Conservation (phyloP, 768 basidiomycete genomes). For the Tulasnella sp. region DNA sequence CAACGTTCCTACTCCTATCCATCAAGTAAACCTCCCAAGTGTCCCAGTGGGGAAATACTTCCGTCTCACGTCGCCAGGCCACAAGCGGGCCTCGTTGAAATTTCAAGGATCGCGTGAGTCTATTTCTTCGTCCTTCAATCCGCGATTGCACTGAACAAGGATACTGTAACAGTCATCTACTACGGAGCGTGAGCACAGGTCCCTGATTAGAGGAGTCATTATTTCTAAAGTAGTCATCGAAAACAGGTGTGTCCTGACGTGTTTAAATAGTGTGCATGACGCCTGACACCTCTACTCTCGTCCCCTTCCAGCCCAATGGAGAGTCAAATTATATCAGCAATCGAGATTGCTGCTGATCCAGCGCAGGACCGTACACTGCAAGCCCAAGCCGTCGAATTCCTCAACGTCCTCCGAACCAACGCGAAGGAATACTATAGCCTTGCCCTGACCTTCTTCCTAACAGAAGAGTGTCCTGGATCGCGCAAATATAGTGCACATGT, state of each 20-base stretch:
- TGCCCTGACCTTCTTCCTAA: constrained; percentile 64
- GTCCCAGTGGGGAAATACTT: background rate
- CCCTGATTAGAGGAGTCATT: background rate
- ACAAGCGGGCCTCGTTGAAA: background rate
- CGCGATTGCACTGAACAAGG: background rate
- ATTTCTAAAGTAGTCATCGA: too few relatives aligned
- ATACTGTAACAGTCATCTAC: background rate
- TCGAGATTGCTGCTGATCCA: constrained; percentile 78
- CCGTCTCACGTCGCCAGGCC: background rate
- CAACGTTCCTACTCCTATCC: background rate
- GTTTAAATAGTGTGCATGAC: too few relatives aligned
- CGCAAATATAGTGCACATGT: constrained; percentile 61
- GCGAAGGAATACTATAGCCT: constrained; percentile 62
- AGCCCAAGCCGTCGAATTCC: constrained; percentile 81
- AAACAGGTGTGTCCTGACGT: background rate
- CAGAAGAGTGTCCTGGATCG: constrained; percentile 45
- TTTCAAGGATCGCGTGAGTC: background rate
- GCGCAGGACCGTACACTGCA: constrained; percentile 41
- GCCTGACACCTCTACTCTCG: background rate
- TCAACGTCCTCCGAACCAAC: constrained; percentile 67
- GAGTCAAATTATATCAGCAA: constrained; percentile 41
- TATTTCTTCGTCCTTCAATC: background rate
- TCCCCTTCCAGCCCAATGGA: constrained; percentile 4
- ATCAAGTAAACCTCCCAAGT: too few relatives aligned
- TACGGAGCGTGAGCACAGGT: background rate